These are phyloP conservation scores for Forsythia suspensa DNA, from an alignment of 257 asterid genomes.

Conservation along the genomic window DNA sequence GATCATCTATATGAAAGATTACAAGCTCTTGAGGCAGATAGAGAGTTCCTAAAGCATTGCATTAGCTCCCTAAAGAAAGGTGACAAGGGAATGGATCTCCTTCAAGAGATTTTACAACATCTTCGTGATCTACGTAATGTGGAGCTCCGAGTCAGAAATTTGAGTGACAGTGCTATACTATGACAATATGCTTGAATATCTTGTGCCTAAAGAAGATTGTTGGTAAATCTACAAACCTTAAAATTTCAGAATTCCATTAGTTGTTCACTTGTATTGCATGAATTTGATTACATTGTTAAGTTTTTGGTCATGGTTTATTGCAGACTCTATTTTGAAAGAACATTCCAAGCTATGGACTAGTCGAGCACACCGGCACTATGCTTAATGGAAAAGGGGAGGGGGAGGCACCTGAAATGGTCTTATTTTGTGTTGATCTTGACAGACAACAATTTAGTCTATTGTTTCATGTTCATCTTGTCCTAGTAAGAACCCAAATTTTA, in stretches of 20 bases:
- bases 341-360: slow-evolving; percentile 17
- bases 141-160: slow-evolving; percentile 65
- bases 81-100: slow-evolving; percentile 88
- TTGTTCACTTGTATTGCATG: not conserved
- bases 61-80: slow-evolving; percentile 84
- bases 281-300: slow-evolving; percentile 10
- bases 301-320: slow-evolving; percentile 5
- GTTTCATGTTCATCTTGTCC: slow-evolving; percentile 37
- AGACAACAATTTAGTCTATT: slow-evolving; percentile 48
- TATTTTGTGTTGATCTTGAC: slow-evolving; percentile 40
- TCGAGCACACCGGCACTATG: slow-evolving; percentile 19
- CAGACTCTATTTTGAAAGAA: slow-evolving; percentile 30
- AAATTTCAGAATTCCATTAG: not conserved
- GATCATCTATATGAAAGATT: slow-evolving; percentile 85
- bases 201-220: slow-evolving; percentile 16
- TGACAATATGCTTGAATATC: slow-evolving; percentile 17
- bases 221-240: slow-evolving; percentile 24
- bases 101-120: slow-evolving; percentile 86
- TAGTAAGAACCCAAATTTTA: slow-evolving; percentile 48
- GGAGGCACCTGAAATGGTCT: slow-evolving; percentile 31
- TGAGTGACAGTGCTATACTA: slow-evolving; percentile 38
- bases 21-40: slow-evolving; percentile 92
- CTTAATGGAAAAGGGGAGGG: slow-evolving; percentile 10
- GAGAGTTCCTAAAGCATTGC: slow-evolving; percentile 90
- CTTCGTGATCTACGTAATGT: slow-evolving; percentile 69